Evolutionary conservation across 768 basidiomycete species (phyloP).

Genomic region (Myochromella boudieri): DNA sequence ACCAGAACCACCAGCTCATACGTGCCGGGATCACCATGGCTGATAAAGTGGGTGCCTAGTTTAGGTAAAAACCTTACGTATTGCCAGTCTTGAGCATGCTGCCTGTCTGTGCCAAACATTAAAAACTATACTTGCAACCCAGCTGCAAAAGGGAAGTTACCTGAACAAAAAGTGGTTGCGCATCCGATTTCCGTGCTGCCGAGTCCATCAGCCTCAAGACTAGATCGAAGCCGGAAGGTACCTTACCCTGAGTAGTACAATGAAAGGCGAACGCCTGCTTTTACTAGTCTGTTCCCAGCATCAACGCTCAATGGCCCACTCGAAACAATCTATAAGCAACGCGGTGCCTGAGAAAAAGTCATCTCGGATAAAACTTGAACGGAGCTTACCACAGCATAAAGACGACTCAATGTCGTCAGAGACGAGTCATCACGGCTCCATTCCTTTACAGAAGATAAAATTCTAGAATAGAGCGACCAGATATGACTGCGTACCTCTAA

Average conservation of each 20-base stretch:
- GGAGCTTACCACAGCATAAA: slow-evolving; percentile 3
- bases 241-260: slow-evolving; percentile 6
- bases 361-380: neutral
- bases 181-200: neutral
- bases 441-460: neutral
- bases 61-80: slow-evolving; percentile 8
- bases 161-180: slow-evolving; percentile 1
- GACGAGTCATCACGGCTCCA: neutral
- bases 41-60: slow-evolving; percentile 4
- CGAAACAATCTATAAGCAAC: slow-evolving; percentile 4
- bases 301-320: slow-evolving; percentile 3
- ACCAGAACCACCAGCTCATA: neutral
- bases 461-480: neutral
- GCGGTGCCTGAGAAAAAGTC: neutral
- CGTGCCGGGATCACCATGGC: slow-evolving; percentile 7
- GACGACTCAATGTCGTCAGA: neutral
- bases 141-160: neutral
- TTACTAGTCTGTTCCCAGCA: slow-evolving; percentile 9
- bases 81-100: slow-evolving; percentile 7
- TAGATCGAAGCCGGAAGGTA: neutral
- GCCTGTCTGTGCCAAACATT: neutral
- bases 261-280: slow-evolving; percentile 6
- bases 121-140: neutral
- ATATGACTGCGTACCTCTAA: slow-evolving; percentile 1
- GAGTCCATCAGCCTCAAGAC: neutral